These are phyloP conservation scores for Coprinellus micaceus DNA, from an alignment of 768 basidiomycete genomes.

Conservation along the genomic window DNA sequence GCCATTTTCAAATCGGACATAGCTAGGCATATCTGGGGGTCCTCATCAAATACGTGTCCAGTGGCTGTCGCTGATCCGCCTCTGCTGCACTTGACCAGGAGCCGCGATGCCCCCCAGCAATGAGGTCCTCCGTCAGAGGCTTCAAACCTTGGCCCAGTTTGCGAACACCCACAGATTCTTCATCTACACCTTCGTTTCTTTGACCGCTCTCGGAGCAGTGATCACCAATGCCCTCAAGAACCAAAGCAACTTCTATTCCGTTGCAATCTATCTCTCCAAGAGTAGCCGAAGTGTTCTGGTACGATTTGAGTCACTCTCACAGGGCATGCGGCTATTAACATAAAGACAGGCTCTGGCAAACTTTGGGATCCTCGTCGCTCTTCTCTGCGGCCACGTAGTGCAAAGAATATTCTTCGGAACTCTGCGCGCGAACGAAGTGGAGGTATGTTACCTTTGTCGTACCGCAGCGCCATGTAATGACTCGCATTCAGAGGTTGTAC, in stretches of 20 bases:
- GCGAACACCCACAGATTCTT: slow-evolving; percentile 62
- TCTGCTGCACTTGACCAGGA: neutral
- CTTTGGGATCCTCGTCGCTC: slow-evolving; percentile 74
- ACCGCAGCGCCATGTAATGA: no score
- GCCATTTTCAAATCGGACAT: no score
- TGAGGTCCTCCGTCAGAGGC: slow-evolving; percentile 46
- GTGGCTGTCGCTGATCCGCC: neutral
- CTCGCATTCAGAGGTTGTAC: slow-evolving; percentile 93
- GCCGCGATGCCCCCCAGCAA: slow-evolving; percentile 47
- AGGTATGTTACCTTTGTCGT: no score
- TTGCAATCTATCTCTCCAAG: slow-evolving; percentile 88
- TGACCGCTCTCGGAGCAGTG: slow-evolving; percentile 65
- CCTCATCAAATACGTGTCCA: no score
- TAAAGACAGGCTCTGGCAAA: slow-evolving; percentile 77
- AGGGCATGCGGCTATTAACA: slow-evolving; percentile 5
- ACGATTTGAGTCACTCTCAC: slow-evolving; percentile 19
- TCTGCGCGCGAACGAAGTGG: slow-evolving; percentile 83
- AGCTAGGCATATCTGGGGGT: no score
- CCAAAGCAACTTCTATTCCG: slow-evolving; percentile 91
- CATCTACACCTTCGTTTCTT: slow-evolving; percentile 66
- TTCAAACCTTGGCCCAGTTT: slow-evolving; percentile 46
- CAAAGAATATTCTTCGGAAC: slow-evolving; percentile 91
- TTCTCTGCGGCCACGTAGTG: slow-evolving; percentile 71
- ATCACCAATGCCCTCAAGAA: slow-evolving; percentile 77
- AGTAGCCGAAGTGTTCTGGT: slow-evolving; percentile 93